Percentiles rank a stretch among this genome's conserved stretches.
phyloP scores from a whole-genome alignment of 768 basidiomycete genomes.

The Amanita exitialis region DNA sequence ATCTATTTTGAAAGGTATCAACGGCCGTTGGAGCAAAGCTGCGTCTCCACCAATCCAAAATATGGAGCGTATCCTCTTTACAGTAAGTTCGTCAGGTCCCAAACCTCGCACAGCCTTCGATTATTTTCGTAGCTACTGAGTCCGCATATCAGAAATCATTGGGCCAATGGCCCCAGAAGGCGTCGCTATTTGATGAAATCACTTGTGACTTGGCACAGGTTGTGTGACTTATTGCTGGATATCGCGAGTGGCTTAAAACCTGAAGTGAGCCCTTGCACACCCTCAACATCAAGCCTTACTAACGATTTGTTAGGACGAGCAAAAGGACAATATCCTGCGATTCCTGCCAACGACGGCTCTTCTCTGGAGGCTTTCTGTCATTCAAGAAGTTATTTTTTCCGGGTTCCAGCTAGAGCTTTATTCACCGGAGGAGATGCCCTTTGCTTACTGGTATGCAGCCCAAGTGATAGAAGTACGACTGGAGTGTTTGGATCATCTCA shows the following conservation, averaged over 20 bases:
- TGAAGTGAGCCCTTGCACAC: slow-evolving; percentile 13
- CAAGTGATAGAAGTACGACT: slow-evolving; percentile 51
- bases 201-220: slow-evolving; percentile 53
- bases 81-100: slow-evolving; percentile 19
- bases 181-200: slow-evolving; percentile 57
- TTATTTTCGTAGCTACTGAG: slow-evolving; percentile 38
- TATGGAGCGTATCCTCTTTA: slow-evolving; percentile 31
- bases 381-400: slow-evolving; percentile 62
- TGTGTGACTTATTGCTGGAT: slow-evolving; percentile 39
- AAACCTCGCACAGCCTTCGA: neutral
- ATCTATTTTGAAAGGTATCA: slow-evolving; percentile 27
- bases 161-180: slow-evolving; percentile 60
- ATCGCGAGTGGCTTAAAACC: slow-evolving; percentile 21
- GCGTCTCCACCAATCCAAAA: slow-evolving; percentile 26
- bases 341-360: slow-evolving; percentile 39
- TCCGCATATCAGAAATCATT: slow-evolving; percentile 48
- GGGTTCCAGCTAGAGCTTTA: slow-evolving; percentile 76
- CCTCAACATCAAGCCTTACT: neutral
- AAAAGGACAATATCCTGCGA: slow-evolving; percentile 22
- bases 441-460: slow-evolving; percentile 69
- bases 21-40: slow-evolving; percentile 26
- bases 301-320: slow-evolving; percentile 17
- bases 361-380: slow-evolving; percentile 46
- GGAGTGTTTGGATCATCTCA: slow-evolving; percentile 38
- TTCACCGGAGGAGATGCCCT: slow-evolving; percentile 51